Conservation (phyloP, 805 yeast species). For the Wickerhamomyces hampshirensis region DNA sequence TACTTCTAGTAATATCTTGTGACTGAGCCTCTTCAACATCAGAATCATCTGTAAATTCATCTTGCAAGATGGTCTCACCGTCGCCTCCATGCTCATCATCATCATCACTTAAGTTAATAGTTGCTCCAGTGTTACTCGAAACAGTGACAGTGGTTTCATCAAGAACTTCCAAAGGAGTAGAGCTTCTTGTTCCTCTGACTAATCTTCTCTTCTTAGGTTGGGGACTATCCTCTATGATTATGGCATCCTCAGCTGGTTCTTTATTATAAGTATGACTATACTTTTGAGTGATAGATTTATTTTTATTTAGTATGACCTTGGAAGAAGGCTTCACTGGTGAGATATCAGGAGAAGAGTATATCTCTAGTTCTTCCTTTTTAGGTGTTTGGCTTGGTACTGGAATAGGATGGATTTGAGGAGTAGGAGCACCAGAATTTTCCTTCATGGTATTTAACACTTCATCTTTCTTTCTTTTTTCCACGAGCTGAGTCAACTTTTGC, state of each 20-base stretch:
- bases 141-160: too few species aligned
- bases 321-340: constrained; percentile 28
- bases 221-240: constrained; percentile 10
- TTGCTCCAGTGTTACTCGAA: too few species aligned
- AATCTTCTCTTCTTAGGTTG: constrained; percentile 32
- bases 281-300: constrained; percentile 31
- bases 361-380: constrained; percentile 12
- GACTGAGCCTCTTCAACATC: constrained; percentile 38
- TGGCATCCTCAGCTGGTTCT: not conserved
- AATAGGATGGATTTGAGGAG: too few species aligned
- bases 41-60: constrained; percentile 44
- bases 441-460: constrained; percentile 12
- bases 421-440: constrained; percentile 1
- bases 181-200: constrained; percentile 33
- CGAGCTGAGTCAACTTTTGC: constrained; percentile 26
- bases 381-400: constrained; percentile 1
- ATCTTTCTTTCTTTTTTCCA: constrained; percentile 24
- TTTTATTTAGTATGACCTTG: constrained; percentile 32
- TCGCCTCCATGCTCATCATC: constrained; percentile 35
- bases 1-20: constrained; percentile 23
- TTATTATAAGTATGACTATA: constrained; percentile 27
- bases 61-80: constrained; percentile 35
- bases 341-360: constrained; percentile 23
- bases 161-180: too few species aligned
- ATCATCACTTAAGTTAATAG: too few species aligned